Conservation (phyloP, 108 stramenopile genomes). For the Cyclotella atomus region DNA sequence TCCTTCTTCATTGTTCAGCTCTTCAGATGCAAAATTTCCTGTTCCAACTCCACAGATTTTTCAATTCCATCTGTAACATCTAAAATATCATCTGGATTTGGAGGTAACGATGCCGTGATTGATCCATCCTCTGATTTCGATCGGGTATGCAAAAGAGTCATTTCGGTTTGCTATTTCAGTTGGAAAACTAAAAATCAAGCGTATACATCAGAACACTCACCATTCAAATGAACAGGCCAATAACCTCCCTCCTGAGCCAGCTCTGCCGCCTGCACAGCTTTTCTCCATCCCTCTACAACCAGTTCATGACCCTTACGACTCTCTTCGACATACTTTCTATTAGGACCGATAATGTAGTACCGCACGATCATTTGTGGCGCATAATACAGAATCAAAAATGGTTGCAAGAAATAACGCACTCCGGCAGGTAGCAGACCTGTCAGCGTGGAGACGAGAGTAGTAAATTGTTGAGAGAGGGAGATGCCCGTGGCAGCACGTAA, state of each 20-base stretch:
- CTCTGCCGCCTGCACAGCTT: conserved; percentile 60
- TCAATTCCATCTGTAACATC: conserved; percentile 46
- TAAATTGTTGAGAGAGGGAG: conserved; percentile 49
- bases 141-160: no score
- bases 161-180: no score
- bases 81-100: conserved; percentile 26
- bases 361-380: conserved; percentile 48
- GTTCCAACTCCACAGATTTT: conserved; percentile 28
- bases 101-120: conserved; percentile 36
- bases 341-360: conserved; percentile 36
- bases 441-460: conserved; percentile 3
- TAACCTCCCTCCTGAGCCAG: conserved; percentile 49
- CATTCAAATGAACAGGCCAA: conserved; percentile 61
- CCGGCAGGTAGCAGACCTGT: conserved; percentile 25
- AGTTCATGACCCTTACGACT: conserved; percentile 49
- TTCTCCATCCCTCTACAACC: conserved; percentile 60
- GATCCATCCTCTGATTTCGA: conserved; percentile 51
- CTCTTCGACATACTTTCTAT: conserved; percentile 37
- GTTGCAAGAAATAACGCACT: conserved; percentile 75
- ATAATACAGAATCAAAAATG: conserved; percentile 71
- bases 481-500: conserved; percentile 64
- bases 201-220: conserved; percentile 22
- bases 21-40: background rate
- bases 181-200: background rate
- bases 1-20: background rate